Base-by-base conservation (phyloP, 1,139 yeast genomes). In the Lodderomyces parapsilosis region DNA sequence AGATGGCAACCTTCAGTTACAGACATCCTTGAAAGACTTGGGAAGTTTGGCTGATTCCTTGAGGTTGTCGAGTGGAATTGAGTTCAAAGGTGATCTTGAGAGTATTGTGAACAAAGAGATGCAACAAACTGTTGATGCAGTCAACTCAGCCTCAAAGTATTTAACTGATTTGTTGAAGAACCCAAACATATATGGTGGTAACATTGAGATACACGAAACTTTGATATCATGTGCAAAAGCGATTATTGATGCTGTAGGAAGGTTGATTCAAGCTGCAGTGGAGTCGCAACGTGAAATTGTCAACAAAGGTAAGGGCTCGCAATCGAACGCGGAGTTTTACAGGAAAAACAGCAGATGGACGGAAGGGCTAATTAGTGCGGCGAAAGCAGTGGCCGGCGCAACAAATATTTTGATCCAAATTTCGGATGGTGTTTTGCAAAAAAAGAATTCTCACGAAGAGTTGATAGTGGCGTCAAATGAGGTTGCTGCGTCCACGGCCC, bases 331-430 rank as follows among this genome's bases (percentile, higher is more conserved):
- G 3, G 89, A 87, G 34, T 90, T 85, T 59, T 90, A 90, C 66
- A 87, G 85, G 60, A 88, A 87, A 64, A 88, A 90, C 60, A 89
- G 83, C 60, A 76, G 95, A 57, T 89, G 97, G 97, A 88, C 96
- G 0, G 96, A 90, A 63, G 97, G 97, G 30, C 79, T 89, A 44
- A 83, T 90, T 34, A 86, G 96, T 50, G 96, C 96, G 11, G 89
- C 96, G 2, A 85, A 86, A 55, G 86, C 94, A 0, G 95, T 90
- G 39, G 96, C 96, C 3, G 83, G 82, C 2, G 81, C 96, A 0
- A 89, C 96, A 2, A 86, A 84, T 54, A 72, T 85, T 24, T 74
- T 89, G 53, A 89, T 89, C 47, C 81, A 81, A 51, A 86, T 90
- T 20, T 96, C 96, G 0, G 95, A 89, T 64, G 95, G 96, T 17